Evolutionary conservation across 2,329 filamentous ascomycete species (phyloP).

Genomic region (Cadophora sp.): DNA sequence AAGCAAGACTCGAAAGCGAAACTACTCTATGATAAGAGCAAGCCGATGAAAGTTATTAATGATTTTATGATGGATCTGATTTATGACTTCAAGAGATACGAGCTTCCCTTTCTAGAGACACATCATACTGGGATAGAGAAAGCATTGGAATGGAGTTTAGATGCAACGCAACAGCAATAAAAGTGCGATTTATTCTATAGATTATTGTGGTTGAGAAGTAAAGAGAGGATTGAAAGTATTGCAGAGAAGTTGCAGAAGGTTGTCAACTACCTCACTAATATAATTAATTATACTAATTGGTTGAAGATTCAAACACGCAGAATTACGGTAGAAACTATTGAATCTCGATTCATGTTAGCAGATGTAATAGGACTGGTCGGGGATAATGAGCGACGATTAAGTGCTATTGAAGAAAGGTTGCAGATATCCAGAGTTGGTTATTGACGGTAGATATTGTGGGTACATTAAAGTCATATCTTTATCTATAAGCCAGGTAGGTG

Average conservation of each 20-base stretch:
- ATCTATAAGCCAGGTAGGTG: conserved; percentile 2
- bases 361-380: conserved; percentile 37
- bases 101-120: conserved; percentile 30
- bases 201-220: conserved; percentile 34
- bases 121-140: conserved; percentile 36
- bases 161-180: conserved; percentile 38
- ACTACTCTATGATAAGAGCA: conserved; percentile 32
- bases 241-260: conserved; percentile 30
- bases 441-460: conserved; percentile 21
- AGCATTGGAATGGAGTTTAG: conserved; percentile 40
- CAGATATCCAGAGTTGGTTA: conserved; percentile 33
- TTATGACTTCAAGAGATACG: conserved; percentile 36
- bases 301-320: conserved; percentile 18
- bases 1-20: conserved; percentile 16
- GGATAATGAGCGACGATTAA: conserved; percentile 29
- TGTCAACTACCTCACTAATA: conserved; percentile 4
- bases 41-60: conserved; percentile 36
- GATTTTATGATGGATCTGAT: conserved; percentile 40
- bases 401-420: conserved; percentile 34
- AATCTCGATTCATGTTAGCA: conserved; percentile 31
- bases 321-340: conserved; percentile 36
- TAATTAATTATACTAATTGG: not conserved
- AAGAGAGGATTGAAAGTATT: conserved; percentile 33
- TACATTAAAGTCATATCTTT: not conserved
- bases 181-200: conserved; percentile 33